Evolutionary conservation across 345 rosid genomes (phyloP), one percentile per base, ranked within the genome.

Genomic region (Excoecaria cochinchinensis): DNA sequence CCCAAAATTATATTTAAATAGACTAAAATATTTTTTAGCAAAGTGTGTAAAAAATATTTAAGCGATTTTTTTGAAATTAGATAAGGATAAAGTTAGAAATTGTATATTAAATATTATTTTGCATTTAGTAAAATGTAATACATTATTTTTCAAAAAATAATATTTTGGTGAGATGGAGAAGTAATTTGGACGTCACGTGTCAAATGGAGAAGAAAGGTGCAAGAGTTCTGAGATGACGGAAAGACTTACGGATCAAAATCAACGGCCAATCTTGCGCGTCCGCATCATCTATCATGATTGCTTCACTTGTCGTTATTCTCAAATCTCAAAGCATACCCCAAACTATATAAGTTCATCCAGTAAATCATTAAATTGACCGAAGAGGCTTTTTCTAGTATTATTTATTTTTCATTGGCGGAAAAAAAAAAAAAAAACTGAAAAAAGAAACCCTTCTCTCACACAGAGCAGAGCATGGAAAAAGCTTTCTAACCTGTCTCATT

Each of bases 381-480:
- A 36, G 42, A 66, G 17, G 12, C 24, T 61, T 36, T 36, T 31
- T 62, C 36, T 62, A 15, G 38, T 62, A 31, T 38, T 40, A 10
- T n/a, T 25, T 15, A 11, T 50, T 50, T 50, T 15, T 53, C 58
- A 3, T 55, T 16, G 19, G 19, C 3, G 24, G 5, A 31, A 16
- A 67, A 21, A 42, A 46, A 76, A 53, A 58, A 78, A 53, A 69
- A 61, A 73, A 65, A 46, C 13, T 14, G 44, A 24, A 59, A 67
- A 40, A 77, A 53, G 4, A 16, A 52, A 46, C 13, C 78, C 13
- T 21, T 55, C 71, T 69, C 42, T 14, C 42, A 0, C 50, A 17
- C 78, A 70, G 77, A 72, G 72, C 74, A 56, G 77, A 82, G 73
- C 88, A 79, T 74, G 87, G 81, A 76, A 69, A 71, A 77, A 84